A percentile compares a stretch with the other conserved stretches of the same genome.
Evolutionary conservation across 306 rosid genomes (phyloP).

Genomic region (Medicago arabica): DNA sequence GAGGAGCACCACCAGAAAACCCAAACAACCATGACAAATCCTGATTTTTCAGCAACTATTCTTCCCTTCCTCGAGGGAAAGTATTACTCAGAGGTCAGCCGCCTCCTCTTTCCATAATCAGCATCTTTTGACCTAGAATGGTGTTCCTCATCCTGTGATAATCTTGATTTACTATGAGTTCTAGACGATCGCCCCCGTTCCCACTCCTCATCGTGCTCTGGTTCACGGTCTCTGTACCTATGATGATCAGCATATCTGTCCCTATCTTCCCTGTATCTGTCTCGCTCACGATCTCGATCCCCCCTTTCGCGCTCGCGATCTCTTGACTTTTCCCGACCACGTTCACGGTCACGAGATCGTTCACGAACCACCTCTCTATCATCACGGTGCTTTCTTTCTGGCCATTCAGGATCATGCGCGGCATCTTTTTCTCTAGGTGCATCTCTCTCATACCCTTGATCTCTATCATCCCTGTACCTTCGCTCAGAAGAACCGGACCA

Average conservation of each 20-base stretch:
- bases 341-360: slow-evolving; percentile 65
- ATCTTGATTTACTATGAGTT: slow-evolving; percentile 76
- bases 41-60: slow-evolving; percentile 36
- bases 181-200: slow-evolving; percentile 86
- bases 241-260: slow-evolving; percentile 89
- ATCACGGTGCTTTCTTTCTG: slow-evolving; percentile 81
- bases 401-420: slow-evolving; percentile 72
- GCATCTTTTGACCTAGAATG: slow-evolving; percentile 91
- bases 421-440: slow-evolving; percentile 78
- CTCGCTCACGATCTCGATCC: slow-evolving; percentile 72
- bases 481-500: slow-evolving; percentile 95
- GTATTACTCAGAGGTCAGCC: slow-evolving; percentile 79
- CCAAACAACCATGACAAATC: slow-evolving; percentile 52
- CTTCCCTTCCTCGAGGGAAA: slow-evolving; percentile 46
- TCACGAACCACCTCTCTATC: slow-evolving; percentile 81
- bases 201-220: slow-evolving; percentile 85
- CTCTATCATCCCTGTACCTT: slow-evolving; percentile 88
- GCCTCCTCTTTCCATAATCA: slow-evolving; percentile 94
- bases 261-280: slow-evolving; percentile 82
- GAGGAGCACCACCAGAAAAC: slow-evolving; percentile 53
- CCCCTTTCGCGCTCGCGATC: slow-evolving; percentile 58
- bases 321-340: slow-evolving; percentile 53
- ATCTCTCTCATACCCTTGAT: slow-evolving; percentile 79
- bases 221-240: slow-evolving; percentile 81
- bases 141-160: slow-evolving; percentile 77